A percentile compares a stretch with the other conserved stretches of the same genome.
phyloP scores from a whole-genome alignment of 2,329 filamentous ascomycete genomes.

The Thelonectria blattea region DNA sequence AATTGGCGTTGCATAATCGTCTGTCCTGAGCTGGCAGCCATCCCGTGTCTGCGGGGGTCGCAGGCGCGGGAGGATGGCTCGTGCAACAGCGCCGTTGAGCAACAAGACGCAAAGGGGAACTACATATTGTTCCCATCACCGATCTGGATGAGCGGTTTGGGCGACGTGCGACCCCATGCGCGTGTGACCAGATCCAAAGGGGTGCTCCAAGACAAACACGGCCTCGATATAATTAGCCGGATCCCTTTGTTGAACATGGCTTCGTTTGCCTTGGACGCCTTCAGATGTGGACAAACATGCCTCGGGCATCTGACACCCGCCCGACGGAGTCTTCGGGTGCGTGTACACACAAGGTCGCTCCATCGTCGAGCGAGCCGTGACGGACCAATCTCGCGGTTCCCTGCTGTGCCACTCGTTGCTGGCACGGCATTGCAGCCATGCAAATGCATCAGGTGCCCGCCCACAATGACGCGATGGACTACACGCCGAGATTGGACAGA shows the following conservation, averaged over 20 bases:
- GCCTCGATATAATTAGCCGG: neutral
- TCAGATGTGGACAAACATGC: neutral
- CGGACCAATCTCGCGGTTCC: conserved; percentile 33
- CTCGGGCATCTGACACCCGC: neutral
- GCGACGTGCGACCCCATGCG: neutral
- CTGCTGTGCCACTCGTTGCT: conserved; percentile 33
- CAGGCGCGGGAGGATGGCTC: conserved; percentile 20
- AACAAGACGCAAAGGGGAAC: conserved; percentile 24
- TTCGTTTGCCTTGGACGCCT: neutral
- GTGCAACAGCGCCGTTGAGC: conserved; percentile 23
- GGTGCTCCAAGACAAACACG: neutral
- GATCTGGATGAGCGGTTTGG: conserved; percentile 21
- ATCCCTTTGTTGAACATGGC: neutral
- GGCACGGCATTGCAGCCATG: conserved; percentile 34
- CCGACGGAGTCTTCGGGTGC: neutral
- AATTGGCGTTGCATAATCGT: conserved; percentile 7
- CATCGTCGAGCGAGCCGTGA: conserved; percentile 23
- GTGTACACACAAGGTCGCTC: conserved; percentile 7
- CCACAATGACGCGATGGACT: conserved; percentile 37
- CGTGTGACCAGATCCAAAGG: conserved; percentile 1
- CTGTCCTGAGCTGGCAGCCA: neutral
- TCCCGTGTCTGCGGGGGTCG: conserved; percentile 16
- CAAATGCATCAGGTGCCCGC: conserved; percentile 37
- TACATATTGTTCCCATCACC: conserved; percentile 11
- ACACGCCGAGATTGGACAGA: conserved; percentile 35